phyloP scores from a whole-genome alignment of 2,329 filamentous ascomycete genomes.

The Epicoccum nigrum region DNA sequence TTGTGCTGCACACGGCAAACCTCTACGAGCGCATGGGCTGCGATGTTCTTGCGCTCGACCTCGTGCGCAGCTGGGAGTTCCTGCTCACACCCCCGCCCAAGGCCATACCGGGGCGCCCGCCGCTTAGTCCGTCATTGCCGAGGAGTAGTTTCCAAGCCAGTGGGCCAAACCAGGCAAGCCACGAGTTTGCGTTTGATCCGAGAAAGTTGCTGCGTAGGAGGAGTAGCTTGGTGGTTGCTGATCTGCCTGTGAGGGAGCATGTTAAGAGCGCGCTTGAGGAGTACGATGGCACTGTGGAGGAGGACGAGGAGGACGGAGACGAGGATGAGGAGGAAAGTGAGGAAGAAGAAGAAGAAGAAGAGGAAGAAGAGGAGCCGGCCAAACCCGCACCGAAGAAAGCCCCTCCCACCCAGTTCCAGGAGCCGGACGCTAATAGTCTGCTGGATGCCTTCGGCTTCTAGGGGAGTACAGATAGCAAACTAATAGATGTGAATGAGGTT shows the following conservation, averaged over 20 bases:
- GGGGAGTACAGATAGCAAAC: too few species aligned
- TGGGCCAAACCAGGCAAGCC: constrained; percentile 25
- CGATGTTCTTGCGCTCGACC: constrained; percentile 83
- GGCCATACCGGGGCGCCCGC: constrained; percentile 22
- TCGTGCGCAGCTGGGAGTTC: constrained; percentile 86
- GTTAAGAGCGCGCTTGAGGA: constrained; percentile 27
- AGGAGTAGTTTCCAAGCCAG: constrained; percentile 29
- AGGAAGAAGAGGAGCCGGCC: constrained; percentile 47
- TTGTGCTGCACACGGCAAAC: constrained; percentile 82
- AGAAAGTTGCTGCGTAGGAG: constrained; percentile 71
- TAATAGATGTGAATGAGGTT: too few species aligned
- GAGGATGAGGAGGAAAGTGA: constrained; percentile 28
- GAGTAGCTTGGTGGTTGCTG: constrained; percentile 80
- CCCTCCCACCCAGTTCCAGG: constrained; percentile 80
- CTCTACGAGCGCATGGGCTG: constrained; percentile 93
- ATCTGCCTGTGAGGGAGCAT: constrained; percentile 59
- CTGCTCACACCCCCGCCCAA: constrained; percentile 53
- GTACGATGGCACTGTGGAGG: constrained; percentile 24
- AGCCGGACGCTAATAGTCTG: constrained; percentile 87
- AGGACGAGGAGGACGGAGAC: constrained; percentile 47
- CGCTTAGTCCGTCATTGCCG: constrained; percentile 37
- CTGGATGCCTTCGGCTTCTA: constrained; percentile 94
- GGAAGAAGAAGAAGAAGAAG: constrained; percentile 40
- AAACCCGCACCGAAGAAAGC: constrained; percentile 63
- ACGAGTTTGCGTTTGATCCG: constrained; percentile 60